Conservation (phyloP, 1,139 yeast species). For the Yamadazyma aaseri region DNA sequence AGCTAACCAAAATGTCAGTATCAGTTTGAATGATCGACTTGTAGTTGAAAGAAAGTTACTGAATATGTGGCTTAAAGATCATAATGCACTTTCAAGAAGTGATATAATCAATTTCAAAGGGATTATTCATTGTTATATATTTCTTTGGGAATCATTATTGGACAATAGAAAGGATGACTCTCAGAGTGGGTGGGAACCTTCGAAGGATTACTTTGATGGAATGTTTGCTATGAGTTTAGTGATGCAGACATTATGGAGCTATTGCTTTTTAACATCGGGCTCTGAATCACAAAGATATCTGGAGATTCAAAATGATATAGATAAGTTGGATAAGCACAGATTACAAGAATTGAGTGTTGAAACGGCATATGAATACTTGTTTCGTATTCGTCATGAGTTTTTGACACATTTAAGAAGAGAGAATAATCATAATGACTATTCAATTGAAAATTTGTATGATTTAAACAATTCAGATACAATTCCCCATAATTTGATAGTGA, state of each 20-base stretch:
- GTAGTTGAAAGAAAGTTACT: slow-evolving; percentile 52
- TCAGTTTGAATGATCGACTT: slow-evolving; percentile 53
- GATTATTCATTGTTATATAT: slow-evolving; percentile 62
- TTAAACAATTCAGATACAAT: slow-evolving; percentile 9
- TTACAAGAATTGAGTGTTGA: slow-evolving; percentile 26
- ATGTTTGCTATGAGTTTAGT: slow-evolving; percentile 49
- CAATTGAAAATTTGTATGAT: slow-evolving; percentile 14
- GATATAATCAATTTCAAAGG: slow-evolving; percentile 38
- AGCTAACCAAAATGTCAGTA: slow-evolving; percentile 73
- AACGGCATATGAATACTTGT: slow-evolving; percentile 36
- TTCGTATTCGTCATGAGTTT: slow-evolving; percentile 34
- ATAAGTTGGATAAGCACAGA: slow-evolving; percentile 19
- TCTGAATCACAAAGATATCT: slow-evolving; percentile 32
- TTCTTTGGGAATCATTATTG: slow-evolving; percentile 62
- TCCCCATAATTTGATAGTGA: slow-evolving; percentile 35
- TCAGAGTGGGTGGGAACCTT: slow-evolving; percentile 21
- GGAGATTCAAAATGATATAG: slow-evolving; percentile 18
- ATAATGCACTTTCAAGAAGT: slow-evolving; percentile 21
- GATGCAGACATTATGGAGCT: slow-evolving; percentile 50
- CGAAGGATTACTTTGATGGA: slow-evolving; percentile 38
- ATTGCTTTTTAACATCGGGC: slow-evolving; percentile 42
- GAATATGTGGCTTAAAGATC: slow-evolving; percentile 42
- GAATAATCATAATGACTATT: slow-evolving; percentile 18
- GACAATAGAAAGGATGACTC: slow-evolving; percentile 4
- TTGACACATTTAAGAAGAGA: slow-evolving; percentile 19